These are phyloP conservation scores for Plasmodium gonderi DNA, from an alignment of 169 alveolate genomes.

Conservation along the genomic window DNA sequence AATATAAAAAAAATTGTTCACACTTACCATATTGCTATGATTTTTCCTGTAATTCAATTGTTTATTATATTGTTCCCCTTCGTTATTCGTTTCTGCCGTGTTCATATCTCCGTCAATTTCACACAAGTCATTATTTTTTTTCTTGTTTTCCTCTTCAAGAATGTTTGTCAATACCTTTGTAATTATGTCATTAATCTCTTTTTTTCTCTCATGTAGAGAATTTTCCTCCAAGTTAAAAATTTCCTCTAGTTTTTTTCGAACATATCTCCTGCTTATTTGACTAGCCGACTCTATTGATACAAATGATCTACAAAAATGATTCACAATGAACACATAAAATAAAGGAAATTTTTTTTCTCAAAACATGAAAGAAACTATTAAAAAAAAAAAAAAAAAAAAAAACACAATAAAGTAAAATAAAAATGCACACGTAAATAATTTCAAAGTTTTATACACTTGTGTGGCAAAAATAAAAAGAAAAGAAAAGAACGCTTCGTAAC, in stretches of 20 bases:
- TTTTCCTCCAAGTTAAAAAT: slow-evolving; percentile 69
- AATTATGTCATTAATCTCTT: slow-evolving; percentile 73
- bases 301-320: slow-evolving; percentile 41
- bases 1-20: background rate
- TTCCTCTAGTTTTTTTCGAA: slow-evolving; percentile 63
- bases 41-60: background rate
- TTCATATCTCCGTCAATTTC: background rate
- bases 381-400: background rate
- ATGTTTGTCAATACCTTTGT: slow-evolving; percentile 46
- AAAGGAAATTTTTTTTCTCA: background rate
- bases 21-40: background rate
- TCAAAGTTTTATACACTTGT: background rate
- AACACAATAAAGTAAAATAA: background rate
- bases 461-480: background rate
- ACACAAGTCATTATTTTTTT: slow-evolving; percentile 12
- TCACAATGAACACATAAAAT: background rate
- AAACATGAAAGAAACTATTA: background rate
- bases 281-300: slow-evolving; percentile 70
- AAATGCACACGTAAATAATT: background rate
- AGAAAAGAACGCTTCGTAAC: background rate
- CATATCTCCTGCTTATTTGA: slow-evolving; percentile 68
- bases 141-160: slow-evolving; percentile 52
- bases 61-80: background rate
- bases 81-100: slow-evolving; percentile 25
- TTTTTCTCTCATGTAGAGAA: slow-evolving; percentile 60